Percentiles rank a stretch among this genome's conserved stretches.
Evolutionary conservation across 768 basidiomycete species (phyloP).

Genomic region (Scleroderma citrinum): DNA sequence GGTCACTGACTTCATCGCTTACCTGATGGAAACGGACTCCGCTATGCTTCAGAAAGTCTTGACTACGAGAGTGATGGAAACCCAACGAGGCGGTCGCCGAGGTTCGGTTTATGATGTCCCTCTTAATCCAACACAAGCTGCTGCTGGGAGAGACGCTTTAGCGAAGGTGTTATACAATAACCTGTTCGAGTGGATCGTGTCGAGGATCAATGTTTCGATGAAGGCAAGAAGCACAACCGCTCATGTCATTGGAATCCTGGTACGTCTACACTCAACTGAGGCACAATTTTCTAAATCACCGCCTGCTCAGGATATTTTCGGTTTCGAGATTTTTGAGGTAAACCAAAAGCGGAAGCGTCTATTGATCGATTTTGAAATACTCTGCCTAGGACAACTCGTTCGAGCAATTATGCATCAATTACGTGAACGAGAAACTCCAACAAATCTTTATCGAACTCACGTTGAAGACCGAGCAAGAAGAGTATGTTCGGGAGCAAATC

Average conservation of each 20-base stretch:
- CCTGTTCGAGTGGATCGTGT: conserved; percentile 98
- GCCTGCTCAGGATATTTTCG: conserved; percentile 80
- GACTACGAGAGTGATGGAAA: conserved; percentile 84
- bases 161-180: conserved; percentile 98
- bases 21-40: conserved; percentile 85
- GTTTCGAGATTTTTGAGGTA: conserved; percentile 97
- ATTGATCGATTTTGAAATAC: neutral
- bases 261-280: conserved; percentile 25
- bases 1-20: conserved; percentile 93
- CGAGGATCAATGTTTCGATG: conserved; percentile 94
- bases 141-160: conserved; percentile 83
- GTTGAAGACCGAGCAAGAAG: conserved; percentile 98
- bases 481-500: conserved; percentile 97
- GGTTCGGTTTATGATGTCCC: conserved; percentile 98
- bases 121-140: conserved; percentile 86
- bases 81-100: conserved; percentile 83
- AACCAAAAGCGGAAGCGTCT: conserved; percentile 1
- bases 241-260: conserved; percentile 90
- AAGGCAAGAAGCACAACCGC: conserved; percentile 68
- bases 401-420: conserved; percentile 99
- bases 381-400: conserved; percentile 81
- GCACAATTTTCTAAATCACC: neutral
- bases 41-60: conserved; percentile 81
- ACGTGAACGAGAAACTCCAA: conserved; percentile 99
- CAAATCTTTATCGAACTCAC: conserved; percentile 99